phyloP scores from a whole-genome alignment of 2,329 filamentous ascomycete genomes.

The Cyphellophora europaea region DNA sequence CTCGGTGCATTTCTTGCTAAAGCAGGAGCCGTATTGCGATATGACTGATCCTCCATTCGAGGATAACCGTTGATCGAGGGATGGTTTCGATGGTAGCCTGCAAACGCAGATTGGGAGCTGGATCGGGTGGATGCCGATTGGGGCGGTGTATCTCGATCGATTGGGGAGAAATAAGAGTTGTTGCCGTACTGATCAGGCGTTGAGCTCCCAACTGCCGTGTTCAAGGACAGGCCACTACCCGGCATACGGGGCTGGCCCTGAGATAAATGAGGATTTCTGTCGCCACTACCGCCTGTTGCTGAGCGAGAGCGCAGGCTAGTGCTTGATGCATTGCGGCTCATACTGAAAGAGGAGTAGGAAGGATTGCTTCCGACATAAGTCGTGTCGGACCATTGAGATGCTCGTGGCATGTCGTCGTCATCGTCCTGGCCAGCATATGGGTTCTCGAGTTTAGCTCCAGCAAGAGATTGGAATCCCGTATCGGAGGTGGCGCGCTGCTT shows the following conservation, averaged over 20 bases:
- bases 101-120: constrained; percentile 53
- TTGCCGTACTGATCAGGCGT: constrained; percentile 37
- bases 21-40: constrained; percentile 81
- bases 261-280: constrained; percentile 17
- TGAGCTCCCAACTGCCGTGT: constrained; percentile 8
- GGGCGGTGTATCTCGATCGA: constrained; percentile 46
- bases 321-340: constrained; percentile 62
- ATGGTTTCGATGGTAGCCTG: constrained; percentile 59
- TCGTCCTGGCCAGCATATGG: constrained; percentile 59
- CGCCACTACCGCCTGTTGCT: constrained; percentile 53
- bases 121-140: constrained; percentile 45
- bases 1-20: constrained; percentile 68
- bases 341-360: constrained; percentile 39
- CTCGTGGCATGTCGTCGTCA: constrained; percentile 36
- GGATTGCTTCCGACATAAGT: constrained; percentile 23
- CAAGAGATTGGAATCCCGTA: constrained; percentile 74
- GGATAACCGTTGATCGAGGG: background rate
- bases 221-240: constrained; percentile 11
- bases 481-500: constrained; percentile 45
- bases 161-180: constrained; percentile 93
- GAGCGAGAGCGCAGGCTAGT: constrained; percentile 68
- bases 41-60: constrained; percentile 51
- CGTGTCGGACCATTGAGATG: constrained; percentile 14
- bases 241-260: constrained; percentile 13
- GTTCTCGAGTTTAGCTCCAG: constrained; percentile 64